These are phyloP conservation scores for Talaromyces sp. DNA, from an alignment of 2,329 filamentous ascomycete genomes.

Conservation along the genomic window DNA sequence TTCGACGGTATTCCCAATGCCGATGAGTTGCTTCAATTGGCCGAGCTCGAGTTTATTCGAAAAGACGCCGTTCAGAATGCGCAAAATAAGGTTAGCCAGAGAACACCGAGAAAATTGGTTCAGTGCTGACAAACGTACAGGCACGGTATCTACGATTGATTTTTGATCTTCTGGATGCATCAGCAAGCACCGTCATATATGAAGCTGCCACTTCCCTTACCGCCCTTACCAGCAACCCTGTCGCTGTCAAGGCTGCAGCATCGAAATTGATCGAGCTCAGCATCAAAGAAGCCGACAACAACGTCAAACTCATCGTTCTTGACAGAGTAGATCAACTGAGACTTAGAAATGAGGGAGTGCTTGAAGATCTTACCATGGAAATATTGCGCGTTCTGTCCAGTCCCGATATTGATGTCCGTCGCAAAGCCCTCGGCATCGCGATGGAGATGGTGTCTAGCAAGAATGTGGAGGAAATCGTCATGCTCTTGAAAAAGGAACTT, in stretches of 20 bases:
- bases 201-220: constrained; percentile 95
- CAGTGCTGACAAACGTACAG: constrained; percentile 45
- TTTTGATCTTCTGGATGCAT: constrained; percentile 91
- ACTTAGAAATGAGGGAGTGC: constrained; percentile 80
- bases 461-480: constrained; percentile 95
- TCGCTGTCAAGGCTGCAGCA: constrained; percentile 94
- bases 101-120: not conserved
- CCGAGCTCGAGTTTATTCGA: constrained; percentile 93
- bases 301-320: constrained; percentile 96
- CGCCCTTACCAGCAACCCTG: constrained; percentile 89
- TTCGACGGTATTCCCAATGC: constrained; percentile 94
- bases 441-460: constrained; percentile 98
- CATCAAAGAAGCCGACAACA: constrained; percentile 98
- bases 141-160: constrained; percentile 90
- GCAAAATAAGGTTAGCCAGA: constrained; percentile 72
- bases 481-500: constrained; percentile 94
- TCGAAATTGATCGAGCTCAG: constrained; percentile 94
- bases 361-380: constrained; percentile 96
- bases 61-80: constrained; percentile 95
- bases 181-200: constrained; percentile 91
- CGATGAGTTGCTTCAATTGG: constrained; percentile 87
- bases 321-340: constrained; percentile 87
- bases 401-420: constrained; percentile 90
- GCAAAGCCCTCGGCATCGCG: constrained; percentile 83
- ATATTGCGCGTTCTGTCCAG: constrained; percentile 91